These are phyloP conservation scores for Auriscalpium vulgare DNA, from an alignment of 768 basidiomycete genomes.

Conservation along the genomic window DNA sequence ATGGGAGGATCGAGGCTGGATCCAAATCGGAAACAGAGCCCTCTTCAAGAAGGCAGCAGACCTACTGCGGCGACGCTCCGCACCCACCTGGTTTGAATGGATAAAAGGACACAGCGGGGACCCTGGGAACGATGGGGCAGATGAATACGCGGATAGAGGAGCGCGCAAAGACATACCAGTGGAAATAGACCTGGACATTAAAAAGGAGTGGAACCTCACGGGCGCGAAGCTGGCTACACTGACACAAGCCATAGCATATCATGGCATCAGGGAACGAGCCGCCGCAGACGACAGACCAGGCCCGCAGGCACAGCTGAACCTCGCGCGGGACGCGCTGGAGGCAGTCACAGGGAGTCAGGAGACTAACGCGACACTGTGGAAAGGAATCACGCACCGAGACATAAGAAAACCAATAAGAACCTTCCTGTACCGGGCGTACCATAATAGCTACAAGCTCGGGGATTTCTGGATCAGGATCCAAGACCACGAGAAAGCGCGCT, in stretches of 20 bases:
- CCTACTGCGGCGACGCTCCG: background rate
- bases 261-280: background rate
- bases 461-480: background rate
- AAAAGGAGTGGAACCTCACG: background rate
- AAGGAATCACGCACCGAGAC: background rate
- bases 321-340: background rate
- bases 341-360: background rate
- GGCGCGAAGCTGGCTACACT: background rate
- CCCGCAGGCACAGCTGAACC: background rate
- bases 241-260: background rate
- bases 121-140: conserved; percentile 18
- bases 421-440: background rate
- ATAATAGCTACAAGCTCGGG: background rate
- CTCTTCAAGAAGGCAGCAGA: background rate
- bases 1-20: conserved; percentile 10
- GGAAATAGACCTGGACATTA: background rate
- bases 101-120: conserved; percentile 4
- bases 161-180: too few relatives aligned
- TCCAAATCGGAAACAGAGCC: background rate
- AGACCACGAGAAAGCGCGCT: background rate
- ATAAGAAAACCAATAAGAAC: background rate
- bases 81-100: background rate
- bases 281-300: too few relatives aligned
- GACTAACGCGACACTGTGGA: background rate
- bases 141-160: conserved; percentile 2